phyloP scores from a whole-genome alignment of 805 yeast species.

The Nakazawaea siamensis region DNA sequence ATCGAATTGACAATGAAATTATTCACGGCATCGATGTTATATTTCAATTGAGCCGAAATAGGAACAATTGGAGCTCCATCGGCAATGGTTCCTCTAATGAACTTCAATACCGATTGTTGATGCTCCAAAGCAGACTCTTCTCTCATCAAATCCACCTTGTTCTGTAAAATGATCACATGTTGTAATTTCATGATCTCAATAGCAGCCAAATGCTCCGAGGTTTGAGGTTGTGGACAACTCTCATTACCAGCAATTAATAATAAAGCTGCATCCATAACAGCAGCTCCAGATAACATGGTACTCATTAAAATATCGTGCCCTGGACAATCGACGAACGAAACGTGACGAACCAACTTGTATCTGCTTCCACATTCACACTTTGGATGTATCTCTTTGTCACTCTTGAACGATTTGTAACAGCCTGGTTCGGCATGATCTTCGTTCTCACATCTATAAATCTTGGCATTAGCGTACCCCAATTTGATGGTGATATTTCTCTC shows the following conservation, averaged over 20 bases:
- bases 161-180: constrained; percentile 92
- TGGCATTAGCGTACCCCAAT: constrained; percentile 98
- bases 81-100: constrained; percentile 96
- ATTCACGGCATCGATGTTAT: constrained; percentile 97
- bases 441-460: constrained; percentile 88
- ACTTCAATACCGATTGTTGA: constrained; percentile 83
- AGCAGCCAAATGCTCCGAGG: constrained; percentile 98
- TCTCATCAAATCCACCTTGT: constrained; percentile 97
- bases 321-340: constrained; percentile 97
- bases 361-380: constrained; percentile 88
- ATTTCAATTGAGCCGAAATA: constrained; percentile 96
- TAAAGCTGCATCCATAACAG: constrained; percentile 99
- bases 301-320: constrained; percentile 99
- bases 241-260: constrained; percentile 96
- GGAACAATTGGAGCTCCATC: constrained; percentile 99
- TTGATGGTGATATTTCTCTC: constrained; percentile 99
- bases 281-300: constrained; percentile 99
- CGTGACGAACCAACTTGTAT: constrained; percentile 88
- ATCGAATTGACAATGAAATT: constrained; percentile 91
- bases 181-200: constrained; percentile 98
- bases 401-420: constrained; percentile 88
- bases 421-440: constrained; percentile 87
- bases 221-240: constrained; percentile 99
- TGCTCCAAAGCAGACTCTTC: constrained; percentile 96
- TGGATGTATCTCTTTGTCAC: constrained; percentile 92